Evolutionary conservation across 768 basidiomycete genomes (phyloP).

Genomic region (Mycena indigotica): DNA sequence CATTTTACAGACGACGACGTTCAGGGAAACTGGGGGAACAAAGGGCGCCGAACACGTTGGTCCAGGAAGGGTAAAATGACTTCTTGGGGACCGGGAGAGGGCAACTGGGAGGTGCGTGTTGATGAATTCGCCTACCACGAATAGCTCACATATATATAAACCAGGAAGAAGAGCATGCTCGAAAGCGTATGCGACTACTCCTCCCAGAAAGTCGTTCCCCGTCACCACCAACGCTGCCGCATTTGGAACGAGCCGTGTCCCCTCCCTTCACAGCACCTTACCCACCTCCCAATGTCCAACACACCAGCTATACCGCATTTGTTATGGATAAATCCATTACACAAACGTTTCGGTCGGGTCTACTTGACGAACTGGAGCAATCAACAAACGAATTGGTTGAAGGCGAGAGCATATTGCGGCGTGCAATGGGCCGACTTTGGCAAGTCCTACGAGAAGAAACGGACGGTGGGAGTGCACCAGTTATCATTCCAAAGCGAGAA

Average conservation of each 20-base stretch:
- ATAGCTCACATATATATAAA: constrained; percentile 10
- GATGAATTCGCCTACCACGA: constrained; percentile 1
- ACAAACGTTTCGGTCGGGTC: constrained; percentile 77
- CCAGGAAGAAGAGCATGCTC: constrained; percentile 80
- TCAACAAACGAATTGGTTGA: constrained; percentile 85
- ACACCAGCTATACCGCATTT: constrained; percentile 79
- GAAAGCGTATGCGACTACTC: constrained; percentile 74
- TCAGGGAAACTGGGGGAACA: constrained; percentile 85
- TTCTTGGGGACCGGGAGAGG: constrained; percentile 81
- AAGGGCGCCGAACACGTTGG: constrained; percentile 76
- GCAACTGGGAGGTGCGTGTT: constrained; percentile 78
- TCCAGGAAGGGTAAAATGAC: constrained; percentile 79
- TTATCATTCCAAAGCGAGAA: constrained; percentile 67
- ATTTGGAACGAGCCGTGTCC: constrained; percentile 72
- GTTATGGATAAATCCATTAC: constrained; percentile 85
- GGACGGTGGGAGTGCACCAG: constrained; percentile 39
- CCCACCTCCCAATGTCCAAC: constrained; percentile 63
- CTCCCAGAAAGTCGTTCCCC: constrained; percentile 68
- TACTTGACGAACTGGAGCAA: constrained; percentile 78
- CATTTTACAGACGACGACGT: neutral
- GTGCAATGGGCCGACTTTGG: constrained; percentile 80
- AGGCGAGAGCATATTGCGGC: constrained; percentile 72
- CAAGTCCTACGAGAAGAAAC: constrained; percentile 77
- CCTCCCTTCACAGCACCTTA: constrained; percentile 81
- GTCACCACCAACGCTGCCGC: constrained; percentile 72